These are phyloP conservation scores for Phytophthora parvispora DNA, from an alignment of 352 stramenopile species.

Conservation along the genomic window DNA sequence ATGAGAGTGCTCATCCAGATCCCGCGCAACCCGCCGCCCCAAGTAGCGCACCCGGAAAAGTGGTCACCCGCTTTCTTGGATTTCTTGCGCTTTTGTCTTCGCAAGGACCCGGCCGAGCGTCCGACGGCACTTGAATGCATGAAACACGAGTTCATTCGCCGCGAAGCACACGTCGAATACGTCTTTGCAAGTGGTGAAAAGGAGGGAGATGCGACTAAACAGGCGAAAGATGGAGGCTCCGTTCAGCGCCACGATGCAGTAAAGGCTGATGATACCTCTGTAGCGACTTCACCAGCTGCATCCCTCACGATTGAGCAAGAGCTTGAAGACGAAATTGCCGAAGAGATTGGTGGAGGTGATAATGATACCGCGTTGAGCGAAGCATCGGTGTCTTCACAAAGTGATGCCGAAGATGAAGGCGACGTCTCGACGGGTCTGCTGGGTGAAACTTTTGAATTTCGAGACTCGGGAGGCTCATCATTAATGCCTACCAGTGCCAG, in stretches of 20 bases:
- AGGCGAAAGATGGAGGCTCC: not conserved
- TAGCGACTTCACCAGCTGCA: not conserved
- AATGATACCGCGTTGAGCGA: slow-evolving; percentile 19
- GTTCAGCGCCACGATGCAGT: not conserved
- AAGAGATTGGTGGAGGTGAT: slow-evolving; percentile 39
- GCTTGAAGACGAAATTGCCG: slow-evolving; percentile 43
- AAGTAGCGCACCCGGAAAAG: slow-evolving; percentile 67
- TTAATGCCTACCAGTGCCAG: not conserved
- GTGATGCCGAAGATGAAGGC: slow-evolving; percentile 27
- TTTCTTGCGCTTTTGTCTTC: slow-evolving; percentile 90
- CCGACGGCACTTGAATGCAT: slow-evolving; percentile 91
- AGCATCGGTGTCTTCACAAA: slow-evolving; percentile 15
- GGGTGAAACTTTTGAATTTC: slow-evolving; percentile 31
- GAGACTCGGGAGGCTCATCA: not conserved
- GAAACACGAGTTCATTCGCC: slow-evolving; percentile 89
- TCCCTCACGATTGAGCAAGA: slow-evolving; percentile 26
- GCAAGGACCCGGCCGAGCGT: slow-evolving; percentile 75
- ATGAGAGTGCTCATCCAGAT: slow-evolving; percentile 88
- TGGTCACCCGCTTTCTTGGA: slow-evolving; percentile 87
- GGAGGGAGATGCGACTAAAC: slow-evolving; percentile 1
- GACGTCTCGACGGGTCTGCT: slow-evolving; percentile 21
- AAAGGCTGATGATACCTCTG: not conserved
- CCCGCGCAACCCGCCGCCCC: slow-evolving; percentile 84
- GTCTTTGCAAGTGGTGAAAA: slow-evolving; percentile 39
- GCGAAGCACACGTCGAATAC: slow-evolving; percentile 45